Evolutionary conservation across 495 filamentous ascomycete species (phyloP).

Genomic region (Trypethelium eluteriae): DNA sequence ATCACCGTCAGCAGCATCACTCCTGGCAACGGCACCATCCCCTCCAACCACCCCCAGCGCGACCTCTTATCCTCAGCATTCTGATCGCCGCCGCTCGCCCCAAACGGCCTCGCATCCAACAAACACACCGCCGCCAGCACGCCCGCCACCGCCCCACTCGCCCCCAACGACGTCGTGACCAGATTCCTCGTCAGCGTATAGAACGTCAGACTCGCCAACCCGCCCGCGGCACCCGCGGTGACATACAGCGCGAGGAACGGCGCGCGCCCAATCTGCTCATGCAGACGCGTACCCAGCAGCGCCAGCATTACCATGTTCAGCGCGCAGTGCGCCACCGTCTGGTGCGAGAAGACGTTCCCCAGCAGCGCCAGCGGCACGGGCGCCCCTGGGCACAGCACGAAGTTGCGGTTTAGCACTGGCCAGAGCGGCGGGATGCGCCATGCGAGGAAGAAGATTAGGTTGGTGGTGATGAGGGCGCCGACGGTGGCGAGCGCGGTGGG

Average conservation of each 20-base stretch:
- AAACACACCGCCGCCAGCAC: slow-evolving; percentile 61
- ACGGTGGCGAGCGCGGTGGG: slow-evolving; percentile 76
- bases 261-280: slow-evolving; percentile 82
- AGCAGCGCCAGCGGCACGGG: slow-evolving; percentile 59
- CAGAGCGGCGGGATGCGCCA: slow-evolving; percentile 68
- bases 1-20: slow-evolving; percentile 43
- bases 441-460: slow-evolving; percentile 51
- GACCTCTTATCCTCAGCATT: slow-evolving; percentile 38
- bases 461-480: slow-evolving; percentile 55
- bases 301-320: slow-evolving; percentile 63
- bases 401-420: slow-evolving; percentile 68
- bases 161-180: slow-evolving; percentile 54
- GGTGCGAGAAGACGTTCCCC: slow-evolving; percentile 73
- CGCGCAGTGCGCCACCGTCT: slow-evolving; percentile 54
- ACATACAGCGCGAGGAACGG: slow-evolving; percentile 76
- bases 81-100: slow-evolving; percentile 32
- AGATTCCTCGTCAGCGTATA: slow-evolving; percentile 50
- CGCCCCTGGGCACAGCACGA: slow-evolving; percentile 62
- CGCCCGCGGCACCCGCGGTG: slow-evolving; percentile 56
- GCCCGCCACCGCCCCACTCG: slow-evolving; percentile 65
- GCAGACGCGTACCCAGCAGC: slow-evolving; percentile 50
- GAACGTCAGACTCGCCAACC: slow-evolving; percentile 52
- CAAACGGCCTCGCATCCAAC: slow-evolving; percentile 51
- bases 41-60: slow-evolving; percentile 39
- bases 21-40: slow-evolving; percentile 45